Conservation (phyloP, 331 rosid genomes). For the Malus hybrid region DNA sequence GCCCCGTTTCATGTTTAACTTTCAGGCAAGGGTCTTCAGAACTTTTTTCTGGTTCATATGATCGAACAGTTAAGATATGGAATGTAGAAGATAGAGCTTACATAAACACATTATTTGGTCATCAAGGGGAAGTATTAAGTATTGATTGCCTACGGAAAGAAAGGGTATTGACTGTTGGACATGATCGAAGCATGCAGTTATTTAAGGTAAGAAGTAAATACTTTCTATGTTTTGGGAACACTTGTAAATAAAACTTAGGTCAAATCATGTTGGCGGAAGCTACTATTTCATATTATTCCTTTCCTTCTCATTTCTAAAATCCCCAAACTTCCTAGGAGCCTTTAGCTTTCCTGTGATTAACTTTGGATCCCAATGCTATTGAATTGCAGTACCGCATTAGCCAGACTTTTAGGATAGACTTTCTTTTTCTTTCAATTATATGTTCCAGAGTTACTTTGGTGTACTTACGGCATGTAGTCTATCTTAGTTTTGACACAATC, state of each 20-base stretch:
- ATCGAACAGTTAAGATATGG: conserved; percentile 89
- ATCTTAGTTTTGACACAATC: background rate
- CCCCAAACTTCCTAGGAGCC: background rate
- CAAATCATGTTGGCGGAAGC: background rate
- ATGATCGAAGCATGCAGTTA: conserved; percentile 86
- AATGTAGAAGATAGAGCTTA: conserved; percentile 91
- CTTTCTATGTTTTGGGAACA: background rate
- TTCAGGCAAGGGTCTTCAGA: conserved; percentile 92
- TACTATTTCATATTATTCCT: background rate
- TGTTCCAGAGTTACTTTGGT: background rate
- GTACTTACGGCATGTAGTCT: background rate
- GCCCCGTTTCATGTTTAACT: conserved; percentile 72
- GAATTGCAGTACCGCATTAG: background rate
- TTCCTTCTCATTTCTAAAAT: background rate
- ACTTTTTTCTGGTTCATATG: conserved; percentile 92
- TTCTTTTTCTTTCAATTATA: background rate
- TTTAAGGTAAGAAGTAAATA: conserved; percentile 52
- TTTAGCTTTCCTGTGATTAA: background rate
- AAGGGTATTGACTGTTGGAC: conserved; percentile 74
- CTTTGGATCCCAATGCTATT: background rate
- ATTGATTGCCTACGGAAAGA: conserved; percentile 88
- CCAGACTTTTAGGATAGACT: background rate
- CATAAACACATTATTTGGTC: conserved; percentile 81
- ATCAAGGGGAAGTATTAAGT: conserved; percentile 71
- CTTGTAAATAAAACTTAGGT: background rate